Evolutionary conservation across 331 rosid genomes (phyloP).

Genomic region (Stylosanthes scabra): DNA sequence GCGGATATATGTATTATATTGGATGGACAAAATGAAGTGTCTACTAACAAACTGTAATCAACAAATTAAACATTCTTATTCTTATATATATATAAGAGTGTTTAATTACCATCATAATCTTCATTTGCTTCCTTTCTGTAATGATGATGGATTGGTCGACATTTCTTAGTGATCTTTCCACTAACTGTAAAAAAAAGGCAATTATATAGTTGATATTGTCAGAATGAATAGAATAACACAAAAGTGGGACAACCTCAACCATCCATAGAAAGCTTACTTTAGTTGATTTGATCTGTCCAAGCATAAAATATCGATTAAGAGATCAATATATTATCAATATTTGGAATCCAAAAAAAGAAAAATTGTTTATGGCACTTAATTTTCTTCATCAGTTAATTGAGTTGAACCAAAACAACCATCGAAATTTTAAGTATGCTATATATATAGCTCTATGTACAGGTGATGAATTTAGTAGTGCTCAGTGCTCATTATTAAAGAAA

Average conservation of each 20-base stretch:
- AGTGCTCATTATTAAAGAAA: neutral
- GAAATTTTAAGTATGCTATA: neutral
- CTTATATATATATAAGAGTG: no score
- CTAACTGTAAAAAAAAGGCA: slow-evolving; percentile 28
- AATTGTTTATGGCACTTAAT: neutral
- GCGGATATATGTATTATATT: neutral
- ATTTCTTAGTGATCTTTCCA: slow-evolving; percentile 37
- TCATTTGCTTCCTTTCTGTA: neutral
- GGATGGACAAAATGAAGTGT: neutral
- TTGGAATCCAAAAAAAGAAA: neutral
- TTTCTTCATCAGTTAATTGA: neutral
- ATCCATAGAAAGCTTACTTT: neutral
- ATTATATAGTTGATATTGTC: neutral
- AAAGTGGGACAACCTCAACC: slow-evolving; percentile 10
- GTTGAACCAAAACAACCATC: neutral
- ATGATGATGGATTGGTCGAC: slow-evolving; percentile 14
- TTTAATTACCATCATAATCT: no score
- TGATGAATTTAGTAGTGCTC: neutral
- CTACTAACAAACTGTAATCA: no score
- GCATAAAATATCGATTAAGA: slow-evolving; percentile 2
- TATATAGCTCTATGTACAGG: neutral
- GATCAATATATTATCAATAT: neutral
- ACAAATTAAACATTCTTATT: no score
- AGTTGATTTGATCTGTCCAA: neutral
- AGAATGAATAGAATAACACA: neutral